Percentiles rank a stretch among this genome's conserved stretches.
Conservation (phyloP, 805 yeast genomes). For the Saccharomycopsis fodiens region DNA sequence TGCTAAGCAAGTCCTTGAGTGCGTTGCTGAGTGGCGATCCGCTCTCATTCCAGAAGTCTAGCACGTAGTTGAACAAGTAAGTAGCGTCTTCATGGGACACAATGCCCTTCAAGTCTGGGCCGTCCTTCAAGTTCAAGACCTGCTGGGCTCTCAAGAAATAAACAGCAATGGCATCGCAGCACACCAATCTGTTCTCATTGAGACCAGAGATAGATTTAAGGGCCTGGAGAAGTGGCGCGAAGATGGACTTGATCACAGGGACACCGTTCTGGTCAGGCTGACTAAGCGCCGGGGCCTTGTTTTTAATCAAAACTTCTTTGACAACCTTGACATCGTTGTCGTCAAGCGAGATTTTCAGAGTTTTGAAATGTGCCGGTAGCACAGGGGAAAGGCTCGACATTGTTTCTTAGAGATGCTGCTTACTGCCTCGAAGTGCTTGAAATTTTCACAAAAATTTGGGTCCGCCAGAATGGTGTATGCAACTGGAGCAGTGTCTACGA, state of each 20-base stretch:
- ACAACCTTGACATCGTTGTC: slow-evolving; percentile 1
- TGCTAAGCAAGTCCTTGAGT: slow-evolving; percentile 49
- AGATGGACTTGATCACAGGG: slow-evolving; percentile 8
- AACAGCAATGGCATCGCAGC: slow-evolving; percentile 55
- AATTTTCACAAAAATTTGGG: too few species aligned
- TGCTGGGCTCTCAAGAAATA: slow-evolving; percentile 57
- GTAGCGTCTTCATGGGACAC: slow-evolving; percentile 25
- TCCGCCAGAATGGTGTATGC: too few species aligned
- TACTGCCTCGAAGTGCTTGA: too few species aligned
- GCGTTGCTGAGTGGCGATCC: slow-evolving; percentile 69
- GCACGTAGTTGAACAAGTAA: slow-evolving; percentile 41
- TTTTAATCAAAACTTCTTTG: slow-evolving; percentile 12
- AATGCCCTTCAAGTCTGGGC: slow-evolving; percentile 13
- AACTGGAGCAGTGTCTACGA: too few species aligned
- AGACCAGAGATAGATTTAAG: slow-evolving; percentile 29
- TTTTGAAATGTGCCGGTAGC: not conserved
- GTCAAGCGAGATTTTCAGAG: not conserved
- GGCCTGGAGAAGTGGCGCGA: slow-evolving; percentile 25
- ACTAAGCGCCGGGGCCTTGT: slow-evolving; percentile 5
- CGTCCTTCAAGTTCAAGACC: slow-evolving; percentile 22
- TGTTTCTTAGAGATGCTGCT: too few species aligned
- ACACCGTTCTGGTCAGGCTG: not conserved
- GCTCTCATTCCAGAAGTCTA: slow-evolving; percentile 66
- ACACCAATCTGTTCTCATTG: slow-evolving; percentile 32
- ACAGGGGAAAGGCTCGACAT: not conserved